These are phyloP conservation scores for Aureobasidium pullulans DNA, from an alignment of 2,329 filamentous ascomycete genomes.

Conservation along the genomic window DNA sequence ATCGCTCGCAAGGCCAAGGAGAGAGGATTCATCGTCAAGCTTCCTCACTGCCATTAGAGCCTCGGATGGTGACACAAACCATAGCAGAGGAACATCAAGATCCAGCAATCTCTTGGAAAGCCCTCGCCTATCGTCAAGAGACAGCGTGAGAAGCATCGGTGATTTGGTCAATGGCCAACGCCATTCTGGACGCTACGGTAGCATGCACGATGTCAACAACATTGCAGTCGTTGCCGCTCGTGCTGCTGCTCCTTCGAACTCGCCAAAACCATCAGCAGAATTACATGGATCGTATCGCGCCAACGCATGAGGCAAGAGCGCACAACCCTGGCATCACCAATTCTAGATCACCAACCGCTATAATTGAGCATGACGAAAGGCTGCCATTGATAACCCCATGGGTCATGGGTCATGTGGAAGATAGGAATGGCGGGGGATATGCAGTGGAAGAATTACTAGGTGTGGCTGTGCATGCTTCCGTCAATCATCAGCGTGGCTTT, in stretches of 20 bases:
- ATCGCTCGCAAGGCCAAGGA: slow-evolving; percentile 28
- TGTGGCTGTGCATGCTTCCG: slow-evolving; percentile 2
- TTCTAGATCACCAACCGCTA: background rate
- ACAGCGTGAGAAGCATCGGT: background rate
- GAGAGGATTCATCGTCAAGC: slow-evolving; percentile 33
- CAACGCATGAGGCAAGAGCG: slow-evolving; percentile 4
- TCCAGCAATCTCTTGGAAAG: slow-evolving; percentile 15
- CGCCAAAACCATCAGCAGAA: background rate
- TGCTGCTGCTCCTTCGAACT: background rate
- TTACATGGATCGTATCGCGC: background rate
- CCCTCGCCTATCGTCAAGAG: background rate
- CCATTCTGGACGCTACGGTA: background rate
- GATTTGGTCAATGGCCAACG: background rate
- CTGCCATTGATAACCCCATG: background rate
- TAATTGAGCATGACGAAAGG: background rate
- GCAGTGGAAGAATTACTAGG: background rate
- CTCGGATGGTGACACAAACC: slow-evolving; percentile 21
- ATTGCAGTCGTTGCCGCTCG: slow-evolving; percentile 7
- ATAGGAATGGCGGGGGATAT: background rate
- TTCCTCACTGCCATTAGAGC: slow-evolving; percentile 25
- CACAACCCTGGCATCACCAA: background rate
- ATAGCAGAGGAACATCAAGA: slow-evolving; percentile 20
- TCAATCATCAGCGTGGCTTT: background rate
- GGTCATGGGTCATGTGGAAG: background rate
- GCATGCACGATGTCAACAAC: slow-evolving; percentile 1